phyloP scores from a whole-genome alignment of 1,284 basidiomycete species.

The Neonothopanus nambi region DNA sequence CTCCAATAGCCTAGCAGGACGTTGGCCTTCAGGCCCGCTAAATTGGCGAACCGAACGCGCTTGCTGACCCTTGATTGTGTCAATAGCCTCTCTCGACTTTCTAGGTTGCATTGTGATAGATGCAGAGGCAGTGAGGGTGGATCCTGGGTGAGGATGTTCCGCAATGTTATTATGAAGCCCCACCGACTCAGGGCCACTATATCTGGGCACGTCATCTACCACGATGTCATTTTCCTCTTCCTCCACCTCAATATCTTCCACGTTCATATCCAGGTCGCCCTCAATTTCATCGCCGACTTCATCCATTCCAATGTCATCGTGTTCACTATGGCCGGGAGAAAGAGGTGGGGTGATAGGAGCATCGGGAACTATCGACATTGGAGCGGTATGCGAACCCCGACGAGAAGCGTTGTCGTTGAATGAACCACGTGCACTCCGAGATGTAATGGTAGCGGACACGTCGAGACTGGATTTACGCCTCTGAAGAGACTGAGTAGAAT shows the following conservation, averaged over 20 bases:
- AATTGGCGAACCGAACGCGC: slow-evolving; percentile 21
- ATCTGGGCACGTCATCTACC: slow-evolving; percentile 25
- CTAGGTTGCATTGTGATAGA: slow-evolving; percentile 4
- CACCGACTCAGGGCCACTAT: slow-evolving; percentile 24
- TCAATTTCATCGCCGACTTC: slow-evolving; percentile 15
- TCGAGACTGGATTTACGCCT: slow-evolving; percentile 8
- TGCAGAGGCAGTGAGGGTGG: background rate
- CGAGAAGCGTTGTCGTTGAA: background rate
- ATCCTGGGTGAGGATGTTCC: background rate
- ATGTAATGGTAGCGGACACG: background rate
- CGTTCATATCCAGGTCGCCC: slow-evolving; percentile 7
- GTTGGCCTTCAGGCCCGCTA: slow-evolving; percentile 28
- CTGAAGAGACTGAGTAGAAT: slow-evolving; percentile 5
- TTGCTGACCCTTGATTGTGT: slow-evolving; percentile 20
- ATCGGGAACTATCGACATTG: slow-evolving; percentile 29
- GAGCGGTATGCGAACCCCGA: slow-evolving; percentile 6
- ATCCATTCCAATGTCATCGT: slow-evolving; percentile 20
- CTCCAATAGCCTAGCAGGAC: slow-evolving; percentile 60
- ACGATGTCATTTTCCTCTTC: slow-evolving; percentile 17
- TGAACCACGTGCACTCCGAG: background rate
- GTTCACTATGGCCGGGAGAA: slow-evolving; percentile 48
- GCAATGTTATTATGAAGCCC: slow-evolving; percentile 2
- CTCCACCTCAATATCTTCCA: background rate
- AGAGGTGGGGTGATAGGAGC: slow-evolving; percentile 61
- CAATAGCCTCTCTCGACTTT: slow-evolving; percentile 10